These are phyloP conservation scores for Colletotrichum graminicola DNA, from an alignment of 2,329 filamentous ascomycete species.

Conservation along the genomic window DNA sequence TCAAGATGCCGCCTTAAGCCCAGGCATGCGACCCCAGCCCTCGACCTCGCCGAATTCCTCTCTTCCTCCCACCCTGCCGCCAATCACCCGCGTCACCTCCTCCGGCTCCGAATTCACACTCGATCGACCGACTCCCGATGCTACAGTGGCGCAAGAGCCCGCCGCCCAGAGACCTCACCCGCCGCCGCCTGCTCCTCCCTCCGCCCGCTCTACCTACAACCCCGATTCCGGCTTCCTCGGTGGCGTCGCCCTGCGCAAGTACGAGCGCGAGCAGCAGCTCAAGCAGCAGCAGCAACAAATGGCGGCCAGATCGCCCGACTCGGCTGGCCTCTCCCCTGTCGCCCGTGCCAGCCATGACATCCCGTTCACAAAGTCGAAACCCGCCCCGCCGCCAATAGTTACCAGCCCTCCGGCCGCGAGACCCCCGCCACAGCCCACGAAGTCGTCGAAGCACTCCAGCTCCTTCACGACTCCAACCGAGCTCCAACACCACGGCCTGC, in stretches of 20 bases:
- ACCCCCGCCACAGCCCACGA: constrained; percentile 47
- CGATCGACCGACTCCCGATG: constrained; percentile 40
- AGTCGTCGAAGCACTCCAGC: constrained; percentile 50
- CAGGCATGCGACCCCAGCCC: constrained; percentile 52
- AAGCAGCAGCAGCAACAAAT: constrained; percentile 41
- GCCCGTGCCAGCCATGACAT: constrained; percentile 44
- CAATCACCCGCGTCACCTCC: constrained; percentile 63
- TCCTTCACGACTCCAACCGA: constrained; percentile 66
- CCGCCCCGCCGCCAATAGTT: constrained; percentile 53
- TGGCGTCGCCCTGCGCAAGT: constrained; percentile 66
- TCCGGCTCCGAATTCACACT: constrained; percentile 48
- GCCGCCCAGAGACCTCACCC: constrained; percentile 43
- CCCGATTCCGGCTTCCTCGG: constrained; percentile 65
- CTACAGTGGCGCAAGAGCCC: constrained; percentile 32
- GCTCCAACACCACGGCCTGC: constrained; percentile 49
- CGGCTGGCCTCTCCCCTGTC: constrained; percentile 4
- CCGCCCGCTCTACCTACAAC: constrained; percentile 51
- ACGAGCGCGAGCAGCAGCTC: constrained; percentile 54
- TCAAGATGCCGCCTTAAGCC: constrained; percentile 54
- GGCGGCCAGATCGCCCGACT: constrained; percentile 32
- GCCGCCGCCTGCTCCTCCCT: constrained; percentile 45
- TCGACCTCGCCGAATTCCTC: constrained; percentile 50
- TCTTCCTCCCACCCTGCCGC: constrained; percentile 63
- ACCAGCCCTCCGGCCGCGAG: constrained; percentile 49
- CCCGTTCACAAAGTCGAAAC: constrained; percentile 48